Evolutionary conservation across 2,329 filamentous ascomycete species (phyloP), one percentile per base, ranked within the genome.

Genomic region (Phaeosphaeriaceae sp.): DNA sequence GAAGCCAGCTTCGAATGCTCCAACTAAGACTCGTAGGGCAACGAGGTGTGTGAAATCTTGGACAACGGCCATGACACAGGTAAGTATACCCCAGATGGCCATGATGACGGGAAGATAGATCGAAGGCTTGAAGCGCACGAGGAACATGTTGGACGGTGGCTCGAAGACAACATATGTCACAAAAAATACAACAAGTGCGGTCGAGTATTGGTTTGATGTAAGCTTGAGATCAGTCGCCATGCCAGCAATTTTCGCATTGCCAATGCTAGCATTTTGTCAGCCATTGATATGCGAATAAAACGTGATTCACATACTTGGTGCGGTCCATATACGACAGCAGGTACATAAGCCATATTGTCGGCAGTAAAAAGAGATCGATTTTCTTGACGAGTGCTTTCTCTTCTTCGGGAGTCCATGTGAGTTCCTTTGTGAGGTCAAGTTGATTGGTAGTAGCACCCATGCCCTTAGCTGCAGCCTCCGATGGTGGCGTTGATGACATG

Each of bases 101-200:
- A 85, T 83, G 57, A 82, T 79, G 6, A 63, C 58, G 0, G 80
- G 76, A 0, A 73, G 61, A 60, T 80, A 83, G n/a, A 79, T 60
- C 1, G 78, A 81, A 0, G 81, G 81, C 35, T 74, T 73, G 15
- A 76, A 76, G 30, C 74, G 74, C 29, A 76, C 74, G 20, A 84
- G 72, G n/a, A 82, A 70, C 63, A 83, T 77, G 65, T 83, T 83
- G 45, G 77, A 80, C 0, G 81, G 81, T 1, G 81, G 74, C 58
- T 83, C 80, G 54, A 79, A 82, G 12, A 80, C 58, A 32, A 84
- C 76, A 58, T 84, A 82, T 41, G 64, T 68, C 6, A 70, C 73
- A 59, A 83, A 83, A 70, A 83, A 84, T 5, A 84, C 78, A 1
- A 82, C 76, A 15, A 84, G 62, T 2, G 76, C 68, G 51, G 80